phyloP scores from a whole-genome alignment of 306 rosid species.

The Astragalus membranaceus region DNA sequence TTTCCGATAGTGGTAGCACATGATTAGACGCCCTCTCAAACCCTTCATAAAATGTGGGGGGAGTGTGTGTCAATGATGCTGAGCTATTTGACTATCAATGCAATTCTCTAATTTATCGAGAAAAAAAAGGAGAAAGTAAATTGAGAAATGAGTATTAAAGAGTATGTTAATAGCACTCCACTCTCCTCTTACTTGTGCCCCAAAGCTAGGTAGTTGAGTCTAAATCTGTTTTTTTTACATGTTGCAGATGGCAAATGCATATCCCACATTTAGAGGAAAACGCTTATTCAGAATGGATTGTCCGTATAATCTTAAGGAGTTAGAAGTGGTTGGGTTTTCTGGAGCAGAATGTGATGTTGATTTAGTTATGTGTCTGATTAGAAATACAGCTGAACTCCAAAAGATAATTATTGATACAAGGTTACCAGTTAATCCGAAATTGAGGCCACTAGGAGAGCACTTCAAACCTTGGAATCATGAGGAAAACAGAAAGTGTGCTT shows the following conservation, averaged over 20 bases:
- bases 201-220: not conserved
- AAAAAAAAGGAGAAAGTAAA: too few relatives aligned
- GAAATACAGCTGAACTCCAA: slow-evolving; percentile 15
- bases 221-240: not conserved
- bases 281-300: not conserved
- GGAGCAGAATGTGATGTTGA: slow-evolving; percentile 31
- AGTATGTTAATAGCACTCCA: too few relatives aligned
- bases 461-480: slow-evolving; percentile 21
- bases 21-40: too few relatives aligned
- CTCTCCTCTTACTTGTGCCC: not conserved
- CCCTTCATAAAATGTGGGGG: too few relatives aligned
- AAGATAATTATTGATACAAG: slow-evolving; percentile 33
- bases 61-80: too few relatives aligned
- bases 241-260: slow-evolving; percentile 26
- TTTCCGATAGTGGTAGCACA: too few relatives aligned
- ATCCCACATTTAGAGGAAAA: not conserved
- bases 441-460: not conserved
- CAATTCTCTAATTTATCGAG: too few relatives aligned
- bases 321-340: slow-evolving; percentile 30
- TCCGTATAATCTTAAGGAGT: slow-evolving; percentile 14
- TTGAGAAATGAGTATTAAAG: too few relatives aligned
- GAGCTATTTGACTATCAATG: too few relatives aligned
- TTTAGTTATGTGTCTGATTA: slow-evolving; percentile 4
- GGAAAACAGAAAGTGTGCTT: slow-evolving; percentile 11
- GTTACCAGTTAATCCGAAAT: slow-evolving; percentile 14